Evolutionary conservation across 495 filamentous ascomycete genomes (phyloP), one percentile per base, ranked within the genome.

Genomic region (Clavariopsis aquatica): DNA sequence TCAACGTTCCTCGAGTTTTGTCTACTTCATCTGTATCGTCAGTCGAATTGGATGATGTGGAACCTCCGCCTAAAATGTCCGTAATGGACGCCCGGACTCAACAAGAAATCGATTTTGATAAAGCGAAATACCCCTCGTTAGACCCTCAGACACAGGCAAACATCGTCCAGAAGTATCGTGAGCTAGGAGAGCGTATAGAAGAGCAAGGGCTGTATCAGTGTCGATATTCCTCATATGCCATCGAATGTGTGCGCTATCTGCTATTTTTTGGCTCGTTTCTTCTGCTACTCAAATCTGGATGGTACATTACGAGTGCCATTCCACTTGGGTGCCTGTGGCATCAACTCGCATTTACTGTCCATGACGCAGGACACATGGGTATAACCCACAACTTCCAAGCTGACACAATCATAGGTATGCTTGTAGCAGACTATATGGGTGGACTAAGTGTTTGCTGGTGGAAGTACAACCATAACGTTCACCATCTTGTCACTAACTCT

Each of bases 301-400:
- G 91, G 89, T 98, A 92, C 73, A 81, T 76, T 27, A 77, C 78
- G 2, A 90, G 89, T 45, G 93, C 85, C 6, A 78, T 91, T 59
- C 93, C 85, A 70, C 79, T 98, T 45, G 94, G 93, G 20, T 80
- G 83, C 49, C 84, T 96, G 71, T 98, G 94, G 94, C 94, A 98
- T 71, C 94, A 98, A 72, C 84, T 97, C 28, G 89, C 94, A 46
- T 98, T 98, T 76, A 87, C 89, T 5, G 94, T 91, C 66, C 94
- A 98, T 79, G 94, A 98, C 82, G 91, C 94, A 38, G 92, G 92
- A 6, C 94, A 98, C 75, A 96, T 96, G 89, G 94, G 90, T 62
- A 97, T 98, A 65, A 98, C 94, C 28, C 94, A 97, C 72, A 77
- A 86, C 71, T 97, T 91, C 75, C 85, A 87, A 24, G 76, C 83